phyloP scores from a whole-genome alignment of 495 filamentous ascomycete species.

The Monascus purpureus region DNA sequence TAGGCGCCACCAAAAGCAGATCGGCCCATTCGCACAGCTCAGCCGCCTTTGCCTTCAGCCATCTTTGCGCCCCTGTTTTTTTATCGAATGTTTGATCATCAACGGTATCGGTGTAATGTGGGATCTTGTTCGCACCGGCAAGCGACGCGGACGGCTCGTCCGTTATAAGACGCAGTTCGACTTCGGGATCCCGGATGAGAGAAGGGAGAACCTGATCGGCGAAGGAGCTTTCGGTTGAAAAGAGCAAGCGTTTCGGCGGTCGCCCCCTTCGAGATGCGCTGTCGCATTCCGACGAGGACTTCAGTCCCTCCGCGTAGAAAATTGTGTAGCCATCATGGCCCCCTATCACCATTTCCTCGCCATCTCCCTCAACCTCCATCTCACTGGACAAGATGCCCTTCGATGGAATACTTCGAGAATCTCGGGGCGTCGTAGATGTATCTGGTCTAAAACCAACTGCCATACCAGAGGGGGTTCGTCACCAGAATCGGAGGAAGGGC shows the following conservation, averaged over 20 bases:
- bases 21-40: slow-evolving; percentile 81
- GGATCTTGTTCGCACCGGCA: slow-evolving; percentile 29
- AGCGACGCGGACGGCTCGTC: slow-evolving; percentile 32
- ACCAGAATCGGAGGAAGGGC: neutral
- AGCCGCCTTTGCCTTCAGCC: slow-evolving; percentile 42
- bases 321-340: slow-evolving; percentile 7
- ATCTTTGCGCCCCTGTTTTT: slow-evolving; percentile 30
- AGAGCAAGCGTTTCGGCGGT: slow-evolving; percentile 26
- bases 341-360: slow-evolving; percentile 8
- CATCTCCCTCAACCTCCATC: slow-evolving; percentile 21
- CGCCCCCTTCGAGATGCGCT: slow-evolving; percentile 1
- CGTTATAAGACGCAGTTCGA: slow-evolving; percentile 33
- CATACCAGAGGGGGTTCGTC: slow-evolving; percentile 6
- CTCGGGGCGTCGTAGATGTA: slow-evolving; percentile 3
- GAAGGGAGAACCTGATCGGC: slow-evolving; percentile 27
- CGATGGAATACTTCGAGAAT: slow-evolving; percentile 2
- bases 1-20: slow-evolving; percentile 66
- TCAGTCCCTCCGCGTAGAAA: slow-evolving; percentile 1
- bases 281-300: slow-evolving; percentile 1
- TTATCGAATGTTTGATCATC: slow-evolving; percentile 33
- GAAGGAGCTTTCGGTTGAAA: slow-evolving; percentile 32
- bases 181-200: slow-evolving; percentile 23
- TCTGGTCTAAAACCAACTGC: slow-evolving; percentile 13
- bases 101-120: slow-evolving; percentile 34
- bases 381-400: slow-evolving; percentile 9